Evolutionary conservation across 495 filamentous ascomycete species (phyloP).

Genomic region (Glutinoglossum americanum): DNA sequence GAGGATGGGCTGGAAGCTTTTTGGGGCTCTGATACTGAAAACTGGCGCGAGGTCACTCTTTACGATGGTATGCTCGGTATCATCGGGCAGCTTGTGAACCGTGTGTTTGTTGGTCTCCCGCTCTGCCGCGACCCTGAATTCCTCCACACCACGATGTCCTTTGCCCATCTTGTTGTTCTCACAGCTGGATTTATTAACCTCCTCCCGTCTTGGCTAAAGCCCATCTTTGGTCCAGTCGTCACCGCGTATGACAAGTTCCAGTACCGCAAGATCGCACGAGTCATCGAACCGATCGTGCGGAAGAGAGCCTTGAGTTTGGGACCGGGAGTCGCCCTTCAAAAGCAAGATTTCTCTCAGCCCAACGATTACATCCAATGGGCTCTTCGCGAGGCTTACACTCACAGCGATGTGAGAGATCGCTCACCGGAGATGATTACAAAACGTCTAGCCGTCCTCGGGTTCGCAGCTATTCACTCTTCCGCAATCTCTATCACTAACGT

Average conservation of each 20-base stretch:
- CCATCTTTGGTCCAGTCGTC: background rate
- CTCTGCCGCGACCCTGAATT: background rate
- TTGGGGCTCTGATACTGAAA: conserved; percentile 14
- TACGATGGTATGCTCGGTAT: conserved; percentile 18
- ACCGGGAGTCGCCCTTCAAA: too few relatives aligned
- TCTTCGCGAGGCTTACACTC: conserved; percentile 13
- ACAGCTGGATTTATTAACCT: background rate
- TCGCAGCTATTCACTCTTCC: conserved; percentile 2
- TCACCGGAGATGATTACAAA: conserved; percentile 9
- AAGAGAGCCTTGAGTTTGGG: too few relatives aligned
- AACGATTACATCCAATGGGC: conserved; percentile 21
- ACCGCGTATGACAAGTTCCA: background rate
- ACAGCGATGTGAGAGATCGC: conserved; percentile 12
- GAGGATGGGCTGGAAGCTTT: conserved; percentile 12
- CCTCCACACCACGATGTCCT: background rate
- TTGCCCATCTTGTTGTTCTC: background rate
- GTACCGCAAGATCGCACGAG: background rate
- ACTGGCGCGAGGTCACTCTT: background rate
- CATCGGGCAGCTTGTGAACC: conserved; percentile 20
- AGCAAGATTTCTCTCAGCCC: too few relatives aligned
- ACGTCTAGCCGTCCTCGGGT: background rate
- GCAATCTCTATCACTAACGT: background rate
- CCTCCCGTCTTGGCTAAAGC: background rate
- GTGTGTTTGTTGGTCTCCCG: conserved; percentile 5
- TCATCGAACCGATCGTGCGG: background rate